Evolutionary conservation across 1,139 yeast species (phyloP), one percentile per base, ranked within the genome.

Genomic region (Kluyveromyces sp.): DNA sequence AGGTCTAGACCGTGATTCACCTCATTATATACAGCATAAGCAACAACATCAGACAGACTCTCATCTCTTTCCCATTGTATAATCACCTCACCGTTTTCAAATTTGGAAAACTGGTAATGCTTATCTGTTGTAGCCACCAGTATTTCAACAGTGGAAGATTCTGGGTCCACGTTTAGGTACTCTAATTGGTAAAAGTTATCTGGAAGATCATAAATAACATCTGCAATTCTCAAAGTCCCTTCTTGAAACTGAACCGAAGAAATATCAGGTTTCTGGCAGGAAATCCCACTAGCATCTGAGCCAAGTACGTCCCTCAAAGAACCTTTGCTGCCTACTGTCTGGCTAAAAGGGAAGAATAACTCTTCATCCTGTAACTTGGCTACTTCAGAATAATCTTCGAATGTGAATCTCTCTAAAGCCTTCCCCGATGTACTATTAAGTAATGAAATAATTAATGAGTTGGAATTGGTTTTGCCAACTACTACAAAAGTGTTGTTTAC

Each of bases 41-140:
- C 71, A 4, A 60, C 60, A 3, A 72, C 63, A 29, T 68, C 57
- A 4, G 74, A 64, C 7, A 75, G 50, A 0, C 78, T 71, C 53
- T 73, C 78, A 53, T 78, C 80, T 45, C 73, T 68, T 2, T 52
- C 40, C 83, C 83, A 78, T 6, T 46, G 43, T 4, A 34, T 39
- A 1, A 50, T n/a, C 1, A 61, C 25, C 5, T 51, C 51, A 2
- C 65, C 67, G 47, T 69, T 59, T 5, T 35, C 37, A 10, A 54
- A 46, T 21, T 54, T 48, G 15, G 53, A 46, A 42, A 52, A 58
- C 4, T 51, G 37, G 41, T 60, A 64, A 0, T 56, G 52, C 3
- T 55, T 51, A 27, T 52, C 52, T 4, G 41, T 40, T 3, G 57
- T 53, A 2, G 52, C 48, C 5, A 42, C 50, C 25, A 54, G 42